These are phyloP conservation scores for Botryosphaeria dothidea DNA, from an alignment of 2,329 filamentous ascomycete genomes.

Conservation along the genomic window DNA sequence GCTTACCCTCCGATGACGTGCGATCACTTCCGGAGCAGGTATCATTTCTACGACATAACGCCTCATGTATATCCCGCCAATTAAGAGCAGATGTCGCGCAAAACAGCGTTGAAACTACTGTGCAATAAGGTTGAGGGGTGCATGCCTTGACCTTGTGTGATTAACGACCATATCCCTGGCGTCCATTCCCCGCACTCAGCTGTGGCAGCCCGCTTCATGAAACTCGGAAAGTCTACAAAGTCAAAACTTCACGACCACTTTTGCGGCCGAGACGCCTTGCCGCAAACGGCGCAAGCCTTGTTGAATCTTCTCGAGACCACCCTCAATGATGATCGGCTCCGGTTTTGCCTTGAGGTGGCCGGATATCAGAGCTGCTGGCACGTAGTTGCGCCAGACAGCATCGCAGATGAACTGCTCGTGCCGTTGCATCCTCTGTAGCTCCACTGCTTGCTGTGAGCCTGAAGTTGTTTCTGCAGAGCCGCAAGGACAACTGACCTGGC, in stretches of 20 bases:
- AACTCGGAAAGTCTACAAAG: background rate
- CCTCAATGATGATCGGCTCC: slow-evolving; percentile 28
- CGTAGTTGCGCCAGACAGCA: background rate
- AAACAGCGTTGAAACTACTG: background rate
- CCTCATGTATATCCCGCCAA: background rate
- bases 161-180: background rate
- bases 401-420: background rate
- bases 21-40: background rate
- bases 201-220: background rate
- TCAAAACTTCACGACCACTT: slow-evolving; percentile 33
- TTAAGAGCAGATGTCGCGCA: background rate
- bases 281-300: slow-evolving; percentile 31
- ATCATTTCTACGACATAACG: background rate
- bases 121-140: background rate
- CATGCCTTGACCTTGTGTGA: background rate
- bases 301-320: slow-evolving; percentile 31
- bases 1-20: background rate
- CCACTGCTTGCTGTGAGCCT: background rate
- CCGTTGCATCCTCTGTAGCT: background rate
- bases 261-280: slow-evolving; percentile 36
- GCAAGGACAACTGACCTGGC: background rate
- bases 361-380: background rate
- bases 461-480: too few relatives aligned
- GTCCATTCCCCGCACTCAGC: too few relatives aligned
- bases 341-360: background rate